These are phyloP conservation scores for Akebia trifoliata DNA, from an alignment of 164 flowering plant species.

Conservation along the genomic window DNA sequence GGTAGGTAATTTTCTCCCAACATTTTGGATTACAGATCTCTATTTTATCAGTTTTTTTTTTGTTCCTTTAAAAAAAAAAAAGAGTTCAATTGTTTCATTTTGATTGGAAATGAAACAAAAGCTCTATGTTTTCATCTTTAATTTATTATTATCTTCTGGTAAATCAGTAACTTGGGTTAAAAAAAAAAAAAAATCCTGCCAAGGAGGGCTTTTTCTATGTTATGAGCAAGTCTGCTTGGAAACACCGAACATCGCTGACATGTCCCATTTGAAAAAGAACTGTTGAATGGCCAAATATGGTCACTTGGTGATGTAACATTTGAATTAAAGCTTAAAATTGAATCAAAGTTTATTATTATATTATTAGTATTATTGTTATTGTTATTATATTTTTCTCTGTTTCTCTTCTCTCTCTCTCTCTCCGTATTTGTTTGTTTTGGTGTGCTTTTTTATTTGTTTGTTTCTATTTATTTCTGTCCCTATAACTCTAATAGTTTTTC, in stretches of 20 bases:
- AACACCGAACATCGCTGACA: background rate
- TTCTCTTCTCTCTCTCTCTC: background rate
- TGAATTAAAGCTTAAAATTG: constrained; percentile 6
- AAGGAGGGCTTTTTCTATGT: background rate
- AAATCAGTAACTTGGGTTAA: too few relatives aligned
- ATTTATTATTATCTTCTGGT: too few relatives aligned
- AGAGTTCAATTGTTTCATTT: too few relatives aligned
- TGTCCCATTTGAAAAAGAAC: background rate
- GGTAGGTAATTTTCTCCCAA: constrained; percentile 21
- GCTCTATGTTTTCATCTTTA: too few relatives aligned
- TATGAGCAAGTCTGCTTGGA: background rate
- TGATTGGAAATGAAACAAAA: too few relatives aligned
- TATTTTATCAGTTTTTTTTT: too few relatives aligned
- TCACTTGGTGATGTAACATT: constrained; percentile 17
- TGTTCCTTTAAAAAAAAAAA: too few relatives aligned
- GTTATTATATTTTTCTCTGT: constrained; percentile 2
- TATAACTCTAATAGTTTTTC: too few relatives aligned
- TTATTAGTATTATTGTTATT: constrained; percentile 12
- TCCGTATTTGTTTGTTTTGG: background rate
- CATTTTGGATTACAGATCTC: too few relatives aligned
- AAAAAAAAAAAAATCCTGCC: too few relatives aligned
- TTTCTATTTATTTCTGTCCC: too few relatives aligned
- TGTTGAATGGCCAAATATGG: background rate
- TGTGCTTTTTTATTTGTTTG: background rate
- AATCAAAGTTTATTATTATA: too few relatives aligned